Evolutionary conservation across 331 rosid genomes (phyloP).

Genomic region (Phaseolus coccineus): DNA sequence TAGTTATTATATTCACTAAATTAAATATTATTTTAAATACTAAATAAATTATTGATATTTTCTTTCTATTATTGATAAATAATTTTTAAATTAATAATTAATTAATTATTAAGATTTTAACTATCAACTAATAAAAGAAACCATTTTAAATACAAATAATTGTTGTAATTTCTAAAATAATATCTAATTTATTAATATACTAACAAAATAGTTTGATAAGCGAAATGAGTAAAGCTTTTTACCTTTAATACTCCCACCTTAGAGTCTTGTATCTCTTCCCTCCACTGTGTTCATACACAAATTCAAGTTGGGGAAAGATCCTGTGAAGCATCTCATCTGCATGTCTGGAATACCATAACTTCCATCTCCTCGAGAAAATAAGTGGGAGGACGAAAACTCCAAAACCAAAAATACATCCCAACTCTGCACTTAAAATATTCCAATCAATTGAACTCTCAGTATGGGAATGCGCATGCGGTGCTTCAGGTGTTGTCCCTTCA

Average conservation of each 20-base stretch:
- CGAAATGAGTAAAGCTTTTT: not conserved
- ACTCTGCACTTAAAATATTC: not conserved
- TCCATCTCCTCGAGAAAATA: not conserved
- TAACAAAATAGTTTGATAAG: too few species aligned
- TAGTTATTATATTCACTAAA: too few species aligned
- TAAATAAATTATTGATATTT: too few species aligned
- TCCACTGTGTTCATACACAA: not conserved
- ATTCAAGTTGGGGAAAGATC: slow-evolving; percentile 11
- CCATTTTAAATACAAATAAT: too few species aligned
- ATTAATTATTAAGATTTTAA: too few species aligned
- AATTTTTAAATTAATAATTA: too few species aligned
- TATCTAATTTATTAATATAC: too few species aligned
- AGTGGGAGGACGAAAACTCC: not conserved
- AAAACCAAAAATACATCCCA: slow-evolving; percentile 9
- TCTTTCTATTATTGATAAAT: too few species aligned
- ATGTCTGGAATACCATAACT: not conserved
- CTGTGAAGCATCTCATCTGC: slow-evolving; percentile 15
- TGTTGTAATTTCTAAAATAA: too few species aligned
- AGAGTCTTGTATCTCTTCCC: not conserved
- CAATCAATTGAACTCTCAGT: not conserved
- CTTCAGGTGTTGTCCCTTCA: not conserved
- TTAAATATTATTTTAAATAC: too few species aligned
- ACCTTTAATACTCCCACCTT: not conserved
- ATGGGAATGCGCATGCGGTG: not conserved
- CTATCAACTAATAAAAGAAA: too few species aligned